Base-by-base conservation (phyloP, 2,329 filamentous ascomycete species). In the Echinosphaeria canescens region DNA sequence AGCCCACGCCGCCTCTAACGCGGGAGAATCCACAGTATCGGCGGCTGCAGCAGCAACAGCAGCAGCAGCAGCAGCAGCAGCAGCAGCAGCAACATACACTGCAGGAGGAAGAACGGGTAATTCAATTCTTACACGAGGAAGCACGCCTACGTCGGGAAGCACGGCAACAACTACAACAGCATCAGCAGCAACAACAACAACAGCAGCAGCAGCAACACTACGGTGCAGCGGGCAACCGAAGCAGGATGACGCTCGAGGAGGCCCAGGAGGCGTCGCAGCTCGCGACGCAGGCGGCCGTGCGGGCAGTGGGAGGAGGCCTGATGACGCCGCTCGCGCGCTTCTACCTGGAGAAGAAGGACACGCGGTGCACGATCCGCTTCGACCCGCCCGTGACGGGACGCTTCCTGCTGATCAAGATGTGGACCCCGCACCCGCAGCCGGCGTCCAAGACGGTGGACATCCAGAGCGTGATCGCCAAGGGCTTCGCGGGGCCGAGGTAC, bases 361-460 rank as follows among this genome's bases (percentile, higher is more conserved):
- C 69, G 51, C 81, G 75, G 47, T 85, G 88, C 38, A 82, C 74
- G 10, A 75, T 95, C 38, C 73, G 68, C 31, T 93, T 95, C 38
- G 68, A 84, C 38, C 76, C 80, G 30, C 74, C 76, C 0, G 64
- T 88, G 31, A 80, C 78, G 9, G 79, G 78, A 5, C 66, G 79
- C 30, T 90, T 76, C 44, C 75, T 95, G 27, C 50, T 93, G 23
- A 56, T 95, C 34, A 93, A 93, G 54, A 67, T 93, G 45, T 93
- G 81, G 78, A 82, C 73, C 38, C 75, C 76, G 2, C 65, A 67
- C 31, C 62, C 68, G 15, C 67, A 72, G 25, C 58, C 64, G 4
- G 38, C 44, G 5, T 55, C 55, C 31, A n/a, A n/a, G n/a, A 91
- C 90, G 39, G 90, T 93, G 34, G 82, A 92, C 42, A 81, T 95